Conservation (phyloP, 768 basidiomycete genomes). For the Boletus rubescentipes region DNA sequence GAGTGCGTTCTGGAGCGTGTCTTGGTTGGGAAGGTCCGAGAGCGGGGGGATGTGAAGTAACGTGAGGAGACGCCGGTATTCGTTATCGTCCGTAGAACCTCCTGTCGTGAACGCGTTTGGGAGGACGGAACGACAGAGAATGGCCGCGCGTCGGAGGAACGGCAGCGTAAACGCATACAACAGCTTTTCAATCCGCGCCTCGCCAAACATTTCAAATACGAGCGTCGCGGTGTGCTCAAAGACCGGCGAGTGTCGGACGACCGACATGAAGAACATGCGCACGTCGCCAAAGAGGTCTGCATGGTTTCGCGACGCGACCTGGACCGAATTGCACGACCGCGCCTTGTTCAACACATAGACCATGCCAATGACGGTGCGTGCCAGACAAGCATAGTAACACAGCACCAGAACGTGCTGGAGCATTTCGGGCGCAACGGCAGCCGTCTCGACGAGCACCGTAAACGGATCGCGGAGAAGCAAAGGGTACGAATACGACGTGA, state of each 20-base stretch:
- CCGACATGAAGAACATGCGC: constrained; percentile 87
- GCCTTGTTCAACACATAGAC: constrained; percentile 80
- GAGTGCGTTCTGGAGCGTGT: constrained; percentile 84
- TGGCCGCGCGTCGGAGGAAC: constrained; percentile 85
- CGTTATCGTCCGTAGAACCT: constrained; percentile 53
- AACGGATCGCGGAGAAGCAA: constrained; percentile 89
- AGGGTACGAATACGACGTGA: constrained; percentile 82
- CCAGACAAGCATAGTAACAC: constrained; percentile 87
- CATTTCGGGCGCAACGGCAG: constrained; percentile 86
- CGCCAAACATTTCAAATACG: constrained; percentile 78
- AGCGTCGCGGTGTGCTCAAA: constrained; percentile 83
- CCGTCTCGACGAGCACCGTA: constrained; percentile 85
- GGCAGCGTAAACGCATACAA: constrained; percentile 88
- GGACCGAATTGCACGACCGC: constrained; percentile 50
- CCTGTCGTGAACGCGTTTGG: constrained; percentile 57
- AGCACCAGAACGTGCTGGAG: constrained; percentile 86
- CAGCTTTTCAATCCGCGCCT: constrained; percentile 80
- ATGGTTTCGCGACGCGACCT: constrained; percentile 48
- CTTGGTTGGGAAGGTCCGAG: constrained; percentile 75
- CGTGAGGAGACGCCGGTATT: constrained; percentile 75
- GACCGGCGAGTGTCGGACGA: constrained; percentile 84
- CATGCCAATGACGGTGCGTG: constrained; percentile 81
- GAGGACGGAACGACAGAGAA: constrained; percentile 76
- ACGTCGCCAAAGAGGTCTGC: constrained; percentile 80
- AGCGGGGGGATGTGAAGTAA: constrained; percentile 80